Percentiles rank a stretch among this genome's conserved stretches.
Conservation (phyloP, 768 basidiomycete species). For the Suillus subaureus region DNA sequence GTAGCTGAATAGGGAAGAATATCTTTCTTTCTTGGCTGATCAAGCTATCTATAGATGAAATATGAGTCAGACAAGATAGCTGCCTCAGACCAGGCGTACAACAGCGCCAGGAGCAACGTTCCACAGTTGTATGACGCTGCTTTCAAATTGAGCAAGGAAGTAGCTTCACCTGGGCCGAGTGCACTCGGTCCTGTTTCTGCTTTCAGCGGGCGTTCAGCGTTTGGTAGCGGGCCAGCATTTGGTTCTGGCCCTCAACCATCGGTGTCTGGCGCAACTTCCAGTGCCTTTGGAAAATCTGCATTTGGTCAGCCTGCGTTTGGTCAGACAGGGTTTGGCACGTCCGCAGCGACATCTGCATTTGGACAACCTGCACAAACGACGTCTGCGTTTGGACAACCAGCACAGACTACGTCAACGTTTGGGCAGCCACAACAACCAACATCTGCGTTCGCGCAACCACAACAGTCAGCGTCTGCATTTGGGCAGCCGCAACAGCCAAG, state of each 20-base stretch:
- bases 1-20: slow-evolving; percentile 26
- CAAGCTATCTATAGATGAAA: slow-evolving; percentile 39
- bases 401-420: slow-evolving; percentile 38
- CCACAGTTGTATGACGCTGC: slow-evolving; percentile 56
- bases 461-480: slow-evolving; percentile 33
- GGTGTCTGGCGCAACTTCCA: slow-evolving; percentile 34
- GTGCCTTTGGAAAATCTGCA: slow-evolving; percentile 29
- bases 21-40: background rate
- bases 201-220: slow-evolving; percentile 25
- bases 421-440: slow-evolving; percentile 36
- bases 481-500: slow-evolving; percentile 27
- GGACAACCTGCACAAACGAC: slow-evolving; percentile 31
- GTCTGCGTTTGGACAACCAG: slow-evolving; percentile 38
- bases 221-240: slow-evolving; percentile 40
- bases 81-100: slow-evolving; percentile 51
- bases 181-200: slow-evolving; percentile 20
- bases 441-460: slow-evolving; percentile 43
- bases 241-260: slow-evolving; percentile 32
- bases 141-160: slow-evolving; percentile 39
- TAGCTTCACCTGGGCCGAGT: slow-evolving; percentile 14
- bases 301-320: slow-evolving; percentile 45
- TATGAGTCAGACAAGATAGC: slow-evolving; percentile 61
- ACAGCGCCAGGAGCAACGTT: slow-evolving; percentile 52
- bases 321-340: slow-evolving; percentile 29
- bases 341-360: slow-evolving; percentile 28